Percentiles rank a stretch among this genome's conserved stretches.
Conservation (phyloP, 805 yeast species). For the Jamesozyma hellenica region DNA sequence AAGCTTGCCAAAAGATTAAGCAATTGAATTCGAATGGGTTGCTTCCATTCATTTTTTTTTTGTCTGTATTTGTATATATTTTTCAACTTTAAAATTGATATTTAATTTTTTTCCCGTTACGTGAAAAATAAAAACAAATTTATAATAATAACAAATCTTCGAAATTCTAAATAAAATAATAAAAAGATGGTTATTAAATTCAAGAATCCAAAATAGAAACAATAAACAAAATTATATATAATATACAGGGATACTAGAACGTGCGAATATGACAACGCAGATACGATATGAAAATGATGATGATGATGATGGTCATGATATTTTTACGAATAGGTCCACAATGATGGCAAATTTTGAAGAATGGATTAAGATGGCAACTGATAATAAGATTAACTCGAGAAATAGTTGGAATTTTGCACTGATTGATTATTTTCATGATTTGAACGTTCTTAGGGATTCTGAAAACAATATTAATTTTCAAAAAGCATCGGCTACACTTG, state of each 20-base stretch:
- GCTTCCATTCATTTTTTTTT: no score
- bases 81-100: no score
- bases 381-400: conserved; percentile 70
- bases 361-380: conserved; percentile 78
- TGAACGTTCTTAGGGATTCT: conserved; percentile 63
- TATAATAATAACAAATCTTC: no score
- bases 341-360: conserved; percentile 54
- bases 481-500: conserved; percentile 81
- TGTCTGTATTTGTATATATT: no score
- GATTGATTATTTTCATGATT: conserved; percentile 84
- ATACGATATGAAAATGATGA: conserved; percentile 14
- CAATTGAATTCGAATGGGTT: no score
- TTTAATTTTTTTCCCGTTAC: no score
- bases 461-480: conserved; percentile 77
- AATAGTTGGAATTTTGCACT: conserved; percentile 88
- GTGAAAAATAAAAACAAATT: no score
- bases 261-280: conserved; percentile 1
- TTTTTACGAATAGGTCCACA: conserved; percentile 30
- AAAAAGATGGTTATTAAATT: no score
- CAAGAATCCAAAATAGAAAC: no score
- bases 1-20: not conserved
- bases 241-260: not conserved
- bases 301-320: conserved; percentile 12
- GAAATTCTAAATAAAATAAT: no score
- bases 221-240: not conserved